Conservation (phyloP, 148 eudicot species). For the Vaccinium myrtillus region DNA sequence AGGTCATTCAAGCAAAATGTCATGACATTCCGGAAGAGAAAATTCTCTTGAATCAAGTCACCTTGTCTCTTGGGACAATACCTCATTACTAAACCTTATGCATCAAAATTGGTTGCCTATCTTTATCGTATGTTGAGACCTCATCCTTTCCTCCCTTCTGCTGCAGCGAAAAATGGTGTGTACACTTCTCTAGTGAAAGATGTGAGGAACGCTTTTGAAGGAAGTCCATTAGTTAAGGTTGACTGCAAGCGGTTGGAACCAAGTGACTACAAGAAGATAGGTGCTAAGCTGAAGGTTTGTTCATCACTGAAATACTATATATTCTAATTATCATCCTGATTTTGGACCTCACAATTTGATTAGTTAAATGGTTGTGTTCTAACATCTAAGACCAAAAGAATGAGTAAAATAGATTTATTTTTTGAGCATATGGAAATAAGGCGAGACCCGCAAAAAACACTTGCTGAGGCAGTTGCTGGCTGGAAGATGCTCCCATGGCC, state of each 20-base stretch:
- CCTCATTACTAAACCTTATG: background rate
- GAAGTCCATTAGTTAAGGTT: conserved; percentile 71
- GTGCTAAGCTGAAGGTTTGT: conserved; percentile 89
- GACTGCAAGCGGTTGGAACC: conserved; percentile 77
- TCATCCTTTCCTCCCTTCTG: background rate
- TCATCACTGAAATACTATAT: background rate
- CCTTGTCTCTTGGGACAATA: background rate
- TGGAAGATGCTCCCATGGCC: too few species aligned
- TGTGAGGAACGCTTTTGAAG: conserved; percentile 86
- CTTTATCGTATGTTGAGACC: background rate
- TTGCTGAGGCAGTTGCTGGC: too few species aligned
- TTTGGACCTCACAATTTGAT: background rate
- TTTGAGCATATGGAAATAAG: too few species aligned
- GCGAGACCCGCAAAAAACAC: too few species aligned
- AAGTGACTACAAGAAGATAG: conserved; percentile 91
- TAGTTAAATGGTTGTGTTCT: background rate
- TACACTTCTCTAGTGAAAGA: conserved; percentile 70
- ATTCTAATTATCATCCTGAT: background rate
- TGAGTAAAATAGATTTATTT: background rate
- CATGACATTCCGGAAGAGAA: background rate
- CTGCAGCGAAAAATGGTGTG: conserved; percentile 86
- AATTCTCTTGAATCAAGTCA: background rate
- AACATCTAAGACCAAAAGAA: background rate
- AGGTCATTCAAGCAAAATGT: background rate
- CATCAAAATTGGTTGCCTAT: background rate